Percentiles rank a stretch among this genome's conserved stretches.
phyloP scores from a whole-genome alignment of 2,329 filamentous ascomycete genomes.

The Colletotrichum karsti region DNA sequence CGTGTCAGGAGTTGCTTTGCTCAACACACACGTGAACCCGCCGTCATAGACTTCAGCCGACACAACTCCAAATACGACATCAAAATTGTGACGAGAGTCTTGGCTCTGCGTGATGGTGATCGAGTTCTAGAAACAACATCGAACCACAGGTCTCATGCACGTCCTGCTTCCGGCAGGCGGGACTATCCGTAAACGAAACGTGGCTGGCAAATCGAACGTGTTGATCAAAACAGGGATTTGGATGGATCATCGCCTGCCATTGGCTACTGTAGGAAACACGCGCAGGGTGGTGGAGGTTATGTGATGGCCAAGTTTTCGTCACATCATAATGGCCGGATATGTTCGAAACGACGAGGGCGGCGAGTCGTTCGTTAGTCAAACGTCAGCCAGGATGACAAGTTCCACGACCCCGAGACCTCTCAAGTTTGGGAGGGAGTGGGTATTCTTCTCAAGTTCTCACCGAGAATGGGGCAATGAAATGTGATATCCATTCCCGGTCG shows the following conservation, averaged over 20 bases:
- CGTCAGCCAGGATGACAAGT: neutral
- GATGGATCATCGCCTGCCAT: neutral
- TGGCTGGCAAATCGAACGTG: neutral
- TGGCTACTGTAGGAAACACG: neutral
- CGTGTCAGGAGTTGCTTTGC: neutral
- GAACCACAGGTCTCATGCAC: neutral
- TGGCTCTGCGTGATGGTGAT: neutral
- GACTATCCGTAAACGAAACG: constrained; percentile 4
- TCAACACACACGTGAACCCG: neutral
- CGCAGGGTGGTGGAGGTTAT: neutral
- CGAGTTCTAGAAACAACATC: neutral
- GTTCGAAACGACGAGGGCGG: neutral
- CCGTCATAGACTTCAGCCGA: neutral
- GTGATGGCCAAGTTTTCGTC: neutral
- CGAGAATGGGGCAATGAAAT: neutral
- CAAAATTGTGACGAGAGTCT: neutral
- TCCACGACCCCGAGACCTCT: neutral
- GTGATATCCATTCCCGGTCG: neutral
- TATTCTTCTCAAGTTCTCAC: neutral
- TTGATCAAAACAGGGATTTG: neutral
- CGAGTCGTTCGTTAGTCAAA: neutral
- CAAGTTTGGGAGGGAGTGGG: neutral
- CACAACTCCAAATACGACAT: neutral
- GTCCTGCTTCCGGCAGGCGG: constrained; percentile 3
- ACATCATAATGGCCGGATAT: neutral